Base-by-base conservation (phyloP, 805 yeast species). In the Candida maltosa region DNA sequence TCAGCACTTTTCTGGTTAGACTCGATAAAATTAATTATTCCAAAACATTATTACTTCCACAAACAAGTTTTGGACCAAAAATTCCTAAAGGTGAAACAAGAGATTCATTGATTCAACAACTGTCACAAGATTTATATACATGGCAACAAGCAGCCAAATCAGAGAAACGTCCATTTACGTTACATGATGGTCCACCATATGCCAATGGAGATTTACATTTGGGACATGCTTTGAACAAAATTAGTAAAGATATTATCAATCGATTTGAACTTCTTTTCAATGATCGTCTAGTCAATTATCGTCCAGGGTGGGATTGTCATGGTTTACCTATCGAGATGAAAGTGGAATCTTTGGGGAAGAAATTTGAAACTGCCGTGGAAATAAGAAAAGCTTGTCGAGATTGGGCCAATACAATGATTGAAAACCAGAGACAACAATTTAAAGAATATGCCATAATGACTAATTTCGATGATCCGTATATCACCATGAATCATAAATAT, bases 221-320 rank as follows among this genome's bases (percentile, higher is more conserved):
- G 32, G 87, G 97, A 37, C 99, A 93, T 61, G 87, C 97, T 0
- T 61, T 93, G 48, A 93, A 93, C 63, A 91, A 93, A 54, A 75
- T 88, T 15, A 58, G 87, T 37, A 93, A 93, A 56, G 99, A 93
- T 58, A 78, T 93, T 30, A 76, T 91, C 29, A 76, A 77, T 43
- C 67, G 99, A 34, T 81, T 65, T 46, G 79, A 87, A 50, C 62
- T 89, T 17, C 54, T 80, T 15, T 44, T 54, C 38, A 58, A 68
- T 25, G 85, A 87, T 11, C 70, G 78, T 40, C 69, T 71, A 32
- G 78, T 93, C 3, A 69, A 73, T 34, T 93, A 86, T 51, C 70
- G 72, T 27, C 96, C 97, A 0, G 99, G 99, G 1, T 93, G 98
- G 97, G 99, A 93, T 56, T 93, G 98, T 53, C 99, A 93, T 62